phyloP scores from a whole-genome alignment of 345 rosid genomes.

The Barbarea vulgaris region DNA sequence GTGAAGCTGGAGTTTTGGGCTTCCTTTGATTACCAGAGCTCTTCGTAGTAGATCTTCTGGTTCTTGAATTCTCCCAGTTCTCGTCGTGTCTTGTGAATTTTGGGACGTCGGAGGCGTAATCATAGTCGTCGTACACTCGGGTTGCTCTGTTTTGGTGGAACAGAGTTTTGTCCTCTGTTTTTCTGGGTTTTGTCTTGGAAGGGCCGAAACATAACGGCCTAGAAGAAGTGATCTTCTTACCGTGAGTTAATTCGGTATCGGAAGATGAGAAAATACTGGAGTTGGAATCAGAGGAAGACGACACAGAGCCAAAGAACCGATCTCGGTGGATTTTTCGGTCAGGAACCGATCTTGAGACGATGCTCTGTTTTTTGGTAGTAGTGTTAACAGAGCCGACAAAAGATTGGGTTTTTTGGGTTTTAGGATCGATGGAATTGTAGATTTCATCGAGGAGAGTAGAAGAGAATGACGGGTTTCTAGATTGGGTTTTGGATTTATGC shows the following conservation, averaged over 20 bases:
- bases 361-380: conserved; percentile 37
- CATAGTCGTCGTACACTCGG: conserved; percentile 26
- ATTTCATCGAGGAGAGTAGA: conserved; percentile 89
- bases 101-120: conserved; percentile 42
- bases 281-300: conserved; percentile 79
- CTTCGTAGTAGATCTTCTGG: conserved; percentile 54
- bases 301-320: conserved; percentile 64
- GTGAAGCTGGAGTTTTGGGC: conserved; percentile 86
- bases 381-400: conserved; percentile 45
- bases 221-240: conserved; percentile 42
- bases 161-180: conserved; percentile 46
- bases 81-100: conserved; percentile 47
- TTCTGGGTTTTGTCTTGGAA: conserved; percentile 41
- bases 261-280: conserved; percentile 80
- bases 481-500: conserved; percentile 38
- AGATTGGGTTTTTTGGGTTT: conserved; percentile 42
- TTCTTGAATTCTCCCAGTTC: conserved; percentile 48
- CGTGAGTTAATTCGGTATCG: conserved; percentile 62
- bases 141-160: conserved; percentile 48
- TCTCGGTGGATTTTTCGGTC: conserved; percentile 28
- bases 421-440: conserved; percentile 76
- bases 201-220: conserved; percentile 47
- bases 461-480: conserved; percentile 77
- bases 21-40: conserved; percentile 63
- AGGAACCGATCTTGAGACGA: conserved; percentile 7